Evolutionary conservation across 129 eudicot genomes (phyloP).

Genomic region (Chrysanthemum makinoi): DNA sequence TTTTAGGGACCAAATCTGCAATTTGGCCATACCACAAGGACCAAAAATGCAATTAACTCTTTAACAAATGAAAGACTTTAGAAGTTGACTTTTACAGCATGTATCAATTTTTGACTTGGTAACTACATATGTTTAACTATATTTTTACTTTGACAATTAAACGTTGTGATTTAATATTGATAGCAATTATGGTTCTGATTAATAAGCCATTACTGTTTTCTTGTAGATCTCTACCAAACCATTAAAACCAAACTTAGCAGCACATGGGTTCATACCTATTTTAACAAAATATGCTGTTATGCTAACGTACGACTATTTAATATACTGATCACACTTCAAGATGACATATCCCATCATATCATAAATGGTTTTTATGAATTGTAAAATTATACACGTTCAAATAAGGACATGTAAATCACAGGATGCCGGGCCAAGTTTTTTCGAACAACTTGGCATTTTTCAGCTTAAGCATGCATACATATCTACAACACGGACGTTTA

Average conservation of each 20-base stretch:
- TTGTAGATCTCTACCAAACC: neutral
- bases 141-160: neutral
- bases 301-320: no score
- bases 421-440: neutral
- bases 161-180: neutral
- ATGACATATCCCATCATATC: no score
- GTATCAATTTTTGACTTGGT: neutral
- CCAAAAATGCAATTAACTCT: no score
- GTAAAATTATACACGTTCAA: neutral
- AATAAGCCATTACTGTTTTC: slow-evolving; percentile 6
- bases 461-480: neutral
- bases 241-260: slow-evolving; percentile 18
- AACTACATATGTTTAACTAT: no score
- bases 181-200: neutral
- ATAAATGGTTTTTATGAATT: neutral
- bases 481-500: neutral
- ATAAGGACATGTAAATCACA: neutral
- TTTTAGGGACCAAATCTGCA: no score
- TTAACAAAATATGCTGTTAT: neutral
- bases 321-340: no score
- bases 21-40: no score
- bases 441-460: neutral
- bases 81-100: slow-evolving; percentile 20
- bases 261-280: slow-evolving; percentile 10
- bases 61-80: slow-evolving; percentile 5